Evolutionary conservation across 257 asterid species (phyloP), one percentile per base, ranked within the genome.

Genomic region (Solanum habrochaites): DNA sequence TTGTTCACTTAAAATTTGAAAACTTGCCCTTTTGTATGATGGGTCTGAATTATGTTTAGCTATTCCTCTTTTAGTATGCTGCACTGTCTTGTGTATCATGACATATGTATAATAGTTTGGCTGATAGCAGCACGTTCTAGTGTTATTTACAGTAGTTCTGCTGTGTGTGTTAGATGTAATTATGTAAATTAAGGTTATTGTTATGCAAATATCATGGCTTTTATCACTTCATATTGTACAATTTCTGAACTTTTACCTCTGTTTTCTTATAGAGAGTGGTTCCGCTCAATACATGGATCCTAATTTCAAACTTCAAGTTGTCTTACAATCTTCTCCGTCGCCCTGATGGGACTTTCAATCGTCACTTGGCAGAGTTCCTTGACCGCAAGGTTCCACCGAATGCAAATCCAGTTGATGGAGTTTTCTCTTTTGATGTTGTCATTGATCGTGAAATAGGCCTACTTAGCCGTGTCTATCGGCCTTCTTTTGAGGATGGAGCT

Each of bases 261-360:
- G 83, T 45, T 75, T 62, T 82, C 80, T 85, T 85, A 86, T 93
- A 95, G 98, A 90, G 94, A 60, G 91, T 94, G 89, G 99, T 96
- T 86, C 99, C 99, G 18, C 96, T 95, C 16, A 92, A 96, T 80
- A 95, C 99, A 67, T 94, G 98, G 98, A 93, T 96, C 88, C 90
- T 96, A 67, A 96, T 96, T 52, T 94, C 98, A 31, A 92, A 92
- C 75, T 96, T 96, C 95, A 96, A 96, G 95, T 93, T 96, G 23
- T 91, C 97, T 6, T 96, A 96, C 88, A 94, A 93, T 70, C 89
- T 96, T 93, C 94, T 96, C 18, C 91, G 99, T 16, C 95, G 98
- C 5, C 92, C 98, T 5, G 99, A 96, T 90, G 99, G 99, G 85
- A 95, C 98, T 6, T 96, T 96, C 90, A 91, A 96, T 88, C 98